Evolutionary conservation across 2,329 filamentous ascomycete species (phyloP), one percentile per base, ranked within the genome.

Genomic region (Teratosphaeria nubilosa): DNA sequence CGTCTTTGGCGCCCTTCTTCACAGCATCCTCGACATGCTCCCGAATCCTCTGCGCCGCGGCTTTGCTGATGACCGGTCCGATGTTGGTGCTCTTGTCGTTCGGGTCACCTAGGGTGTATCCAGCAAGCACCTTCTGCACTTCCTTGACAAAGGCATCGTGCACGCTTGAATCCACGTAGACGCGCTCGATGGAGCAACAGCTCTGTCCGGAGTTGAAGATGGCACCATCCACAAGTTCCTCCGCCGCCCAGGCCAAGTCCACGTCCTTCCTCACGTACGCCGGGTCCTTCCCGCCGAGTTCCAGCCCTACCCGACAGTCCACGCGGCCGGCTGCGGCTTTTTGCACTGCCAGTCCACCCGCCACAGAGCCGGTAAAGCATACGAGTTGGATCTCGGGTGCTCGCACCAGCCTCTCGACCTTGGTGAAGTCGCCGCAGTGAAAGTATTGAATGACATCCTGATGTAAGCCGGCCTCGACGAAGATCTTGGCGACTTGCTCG

Each of bases 171-270:
- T 94, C 85, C 5, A 97, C 91, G 68, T 97, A 97, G 22, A 97
- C 84, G 34, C 92, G 82, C 76, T 97, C 92, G 56, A 97, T 80
- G 25, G 90, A 88, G 75, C 92, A 97, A 79, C 92, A 97, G 72
- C 90, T 95, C 78, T 97, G 92, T n/a, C 92, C 92, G 55, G 91
- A 96, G 77, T 97, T 97, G 80, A 97, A 97, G 58, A 97, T 80
- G n/a, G 91, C 86, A 22, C 92, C 92, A 66, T 97, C 92, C 14
- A 97, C 90, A 67, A 97, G 94, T 75, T 96, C 91, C 65, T 88
- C 91, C 0, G 92, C 92, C 0, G 87, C 91, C 92, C 91, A 96
- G 53, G 84, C 84, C 53, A 95, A 75, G 70, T 97, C 91, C 1
- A 96, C 90, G 68, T 97, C 92, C 6, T 78, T 78, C 60, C 92